These are phyloP conservation scores for Arctostaphylos glauca DNA, from an alignment of 148 eudicot genomes.

Conservation along the genomic window DNA sequence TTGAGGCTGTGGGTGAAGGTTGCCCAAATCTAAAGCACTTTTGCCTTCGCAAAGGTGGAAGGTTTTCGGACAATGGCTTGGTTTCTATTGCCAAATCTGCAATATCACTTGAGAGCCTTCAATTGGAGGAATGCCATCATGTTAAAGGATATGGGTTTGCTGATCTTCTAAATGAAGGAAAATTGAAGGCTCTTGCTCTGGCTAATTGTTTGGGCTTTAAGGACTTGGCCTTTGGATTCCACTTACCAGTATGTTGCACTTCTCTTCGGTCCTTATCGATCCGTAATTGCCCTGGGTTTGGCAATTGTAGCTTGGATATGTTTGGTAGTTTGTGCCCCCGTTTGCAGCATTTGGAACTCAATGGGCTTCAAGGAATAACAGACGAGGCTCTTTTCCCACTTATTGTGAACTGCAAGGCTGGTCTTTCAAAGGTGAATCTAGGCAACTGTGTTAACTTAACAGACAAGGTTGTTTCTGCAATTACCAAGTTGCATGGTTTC, in stretches of 20 bases:
- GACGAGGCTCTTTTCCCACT: slow-evolving; percentile 65
- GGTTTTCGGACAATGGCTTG: slow-evolving; percentile 77
- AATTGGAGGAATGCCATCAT: slow-evolving; percentile 82
- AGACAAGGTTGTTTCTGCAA: slow-evolving; percentile 45
- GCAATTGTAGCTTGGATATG: slow-evolving; percentile 55
- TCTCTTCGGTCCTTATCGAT: slow-evolving; percentile 60
- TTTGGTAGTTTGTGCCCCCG: slow-evolving; percentile 60
- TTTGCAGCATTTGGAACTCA: slow-evolving; percentile 48
- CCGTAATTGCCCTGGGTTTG: slow-evolving; percentile 71
- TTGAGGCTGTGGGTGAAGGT: slow-evolving; percentile 73
- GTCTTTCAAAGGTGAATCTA: slow-evolving; percentile 53
- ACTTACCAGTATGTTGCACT: slow-evolving; percentile 29
- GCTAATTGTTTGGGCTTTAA: slow-evolving; percentile 61
- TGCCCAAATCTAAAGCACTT: slow-evolving; percentile 69
- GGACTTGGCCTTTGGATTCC: slow-evolving; percentile 44
- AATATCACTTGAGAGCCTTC: slow-evolving; percentile 55
- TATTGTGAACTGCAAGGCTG: slow-evolving; percentile 40
- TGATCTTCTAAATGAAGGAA: slow-evolving; percentile 55
- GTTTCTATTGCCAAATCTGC: slow-evolving; percentile 58
- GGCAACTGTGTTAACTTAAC: slow-evolving; percentile 62
- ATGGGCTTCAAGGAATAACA: slow-evolving; percentile 55
- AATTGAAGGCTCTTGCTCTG: slow-evolving; percentile 67
- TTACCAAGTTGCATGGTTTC: slow-evolving; percentile 60
- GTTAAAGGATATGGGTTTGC: slow-evolving; percentile 76
- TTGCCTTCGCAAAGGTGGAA: slow-evolving; percentile 42